These are phyloP conservation scores for Mycena citricolor DNA, from an alignment of 1,284 basidiomycete species.

Conservation along the genomic window DNA sequence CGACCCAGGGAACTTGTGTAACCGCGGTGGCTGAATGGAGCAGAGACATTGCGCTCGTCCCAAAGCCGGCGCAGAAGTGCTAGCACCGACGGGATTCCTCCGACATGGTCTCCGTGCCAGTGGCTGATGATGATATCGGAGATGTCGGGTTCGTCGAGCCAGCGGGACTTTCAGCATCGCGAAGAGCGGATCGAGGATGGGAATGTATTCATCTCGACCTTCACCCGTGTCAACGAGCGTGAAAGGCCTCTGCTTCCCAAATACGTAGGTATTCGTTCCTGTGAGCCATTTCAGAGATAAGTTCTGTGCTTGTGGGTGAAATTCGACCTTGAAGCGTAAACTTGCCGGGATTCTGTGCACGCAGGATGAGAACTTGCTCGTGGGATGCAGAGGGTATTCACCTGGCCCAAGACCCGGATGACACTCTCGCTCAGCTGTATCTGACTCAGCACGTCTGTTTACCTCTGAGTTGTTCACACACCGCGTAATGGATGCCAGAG, in stretches of 20 bases:
- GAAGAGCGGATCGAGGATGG: constrained; percentile 61
- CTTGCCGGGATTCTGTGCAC: constrained; percentile 78
- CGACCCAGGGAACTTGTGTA: constrained; percentile 65
- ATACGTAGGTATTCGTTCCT: constrained; percentile 93
- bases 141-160: constrained; percentile 48
- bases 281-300: constrained; percentile 1
- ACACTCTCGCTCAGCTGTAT: constrained; percentile 62
- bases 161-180: constrained; percentile 32
- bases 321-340: constrained; percentile 94
- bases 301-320: no score
- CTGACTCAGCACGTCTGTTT: not conserved
- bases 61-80: constrained; percentile 62
- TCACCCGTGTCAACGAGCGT: constrained; percentile 91
- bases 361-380: constrained; percentile 5
- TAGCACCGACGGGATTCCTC: constrained; percentile 76
- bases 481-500: constrained; percentile 50
- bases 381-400: constrained; percentile 29
- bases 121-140: constrained; percentile 91
- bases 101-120: constrained; percentile 86
- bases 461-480: constrained; percentile 39
- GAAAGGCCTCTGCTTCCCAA: constrained; percentile 69
- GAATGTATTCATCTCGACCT: constrained; percentile 68
- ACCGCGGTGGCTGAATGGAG: constrained; percentile 59
- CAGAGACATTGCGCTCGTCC: constrained; percentile 38
- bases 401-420: constrained; percentile 72